phyloP scores from a whole-genome alignment of 139 green algal species.

The Auxenochlorella protothecoides region DNA sequence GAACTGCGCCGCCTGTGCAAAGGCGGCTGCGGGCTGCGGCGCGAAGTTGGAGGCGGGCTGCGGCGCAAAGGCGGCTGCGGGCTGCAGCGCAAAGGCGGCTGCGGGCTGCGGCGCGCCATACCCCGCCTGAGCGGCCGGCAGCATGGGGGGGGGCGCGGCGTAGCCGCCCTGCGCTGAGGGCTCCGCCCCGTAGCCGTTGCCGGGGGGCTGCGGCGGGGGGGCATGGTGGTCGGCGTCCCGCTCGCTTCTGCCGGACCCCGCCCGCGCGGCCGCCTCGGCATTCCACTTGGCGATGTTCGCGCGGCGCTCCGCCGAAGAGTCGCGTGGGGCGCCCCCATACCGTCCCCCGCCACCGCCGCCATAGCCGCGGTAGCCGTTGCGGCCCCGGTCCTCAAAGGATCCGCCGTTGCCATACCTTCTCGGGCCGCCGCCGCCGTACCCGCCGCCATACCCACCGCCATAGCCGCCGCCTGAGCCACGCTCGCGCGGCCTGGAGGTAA shows the following conservation, averaged over 20 bases:
- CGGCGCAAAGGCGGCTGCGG: not conserved
- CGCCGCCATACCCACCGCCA: constrained; percentile 13
- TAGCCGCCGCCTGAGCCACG: constrained; percentile 9
- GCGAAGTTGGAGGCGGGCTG: not conserved
- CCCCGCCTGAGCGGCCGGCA: no score
- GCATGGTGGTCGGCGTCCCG: not conserved
- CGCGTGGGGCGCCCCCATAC: constrained; percentile 6
- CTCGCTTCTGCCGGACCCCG: not conserved
- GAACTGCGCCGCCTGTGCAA: not conserved
- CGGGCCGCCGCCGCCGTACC: constrained; percentile 10
- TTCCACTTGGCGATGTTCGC: constrained; percentile 69
- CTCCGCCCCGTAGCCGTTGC: not conserved
- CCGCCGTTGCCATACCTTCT: not conserved
- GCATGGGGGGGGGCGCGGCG: not conserved
- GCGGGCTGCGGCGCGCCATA: no score
- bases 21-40: not conserved
- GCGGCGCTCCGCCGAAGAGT: constrained; percentile 49
- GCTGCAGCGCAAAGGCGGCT: not conserved
- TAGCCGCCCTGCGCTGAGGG: not conserved
- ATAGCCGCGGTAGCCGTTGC: constrained; percentile 11
- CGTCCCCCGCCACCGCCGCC: constrained; percentile 5
- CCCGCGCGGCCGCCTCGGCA: constrained; percentile 20
- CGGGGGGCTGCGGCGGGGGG: not conserved
- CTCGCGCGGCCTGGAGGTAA: no score
- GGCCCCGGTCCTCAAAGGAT: constrained; percentile 10